Evolutionary conservation across 2,329 filamentous ascomycete genomes (phyloP).

Genomic region (Cytospora mali): DNA sequence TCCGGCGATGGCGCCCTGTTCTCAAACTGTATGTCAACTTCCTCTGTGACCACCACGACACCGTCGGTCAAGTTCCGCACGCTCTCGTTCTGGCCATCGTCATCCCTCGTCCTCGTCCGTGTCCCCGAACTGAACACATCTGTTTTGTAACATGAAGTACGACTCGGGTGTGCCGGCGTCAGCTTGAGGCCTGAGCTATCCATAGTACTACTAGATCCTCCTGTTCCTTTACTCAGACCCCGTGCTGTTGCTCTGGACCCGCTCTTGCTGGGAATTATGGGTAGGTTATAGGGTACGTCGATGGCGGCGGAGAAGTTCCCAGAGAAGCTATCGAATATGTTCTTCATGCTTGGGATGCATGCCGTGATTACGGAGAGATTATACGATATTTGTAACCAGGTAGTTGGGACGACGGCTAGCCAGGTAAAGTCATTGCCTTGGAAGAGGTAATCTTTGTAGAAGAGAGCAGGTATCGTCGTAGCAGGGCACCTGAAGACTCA

Average conservation of each 20-base stretch:
- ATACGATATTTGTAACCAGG: constrained; percentile 25
- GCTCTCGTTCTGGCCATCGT: constrained; percentile 2
- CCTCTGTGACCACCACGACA: background rate
- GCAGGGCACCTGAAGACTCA: constrained; percentile 9
- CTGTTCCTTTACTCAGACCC: background rate
- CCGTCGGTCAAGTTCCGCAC: constrained; percentile 1
- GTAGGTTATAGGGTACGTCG: constrained; percentile 19
- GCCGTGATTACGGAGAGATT: constrained; percentile 30
- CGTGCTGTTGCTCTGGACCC: background rate
- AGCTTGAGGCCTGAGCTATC: background rate
- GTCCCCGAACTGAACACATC: background rate
- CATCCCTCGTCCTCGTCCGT: background rate
- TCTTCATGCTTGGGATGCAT: constrained; percentile 30
- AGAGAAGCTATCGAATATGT: constrained; percentile 26
- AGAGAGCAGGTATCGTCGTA: constrained; percentile 21
- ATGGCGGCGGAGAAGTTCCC: constrained; percentile 17
- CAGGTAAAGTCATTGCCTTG: constrained; percentile 25
- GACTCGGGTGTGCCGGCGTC: background rate
- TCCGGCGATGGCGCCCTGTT: background rate
- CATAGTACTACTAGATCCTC: background rate
- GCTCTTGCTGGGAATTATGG: background rate
- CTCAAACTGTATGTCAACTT: constrained; percentile 4
- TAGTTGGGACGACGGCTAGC: constrained; percentile 10
- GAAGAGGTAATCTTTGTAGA: constrained; percentile 7
- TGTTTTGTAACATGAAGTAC: background rate